A percentile compares a stretch with the other conserved stretches of the same genome.
These are phyloP conservation scores for Dactylonectria macrodidyma DNA, from an alignment of 2,329 filamentous ascomycete species.

Conservation along the genomic window DNA sequence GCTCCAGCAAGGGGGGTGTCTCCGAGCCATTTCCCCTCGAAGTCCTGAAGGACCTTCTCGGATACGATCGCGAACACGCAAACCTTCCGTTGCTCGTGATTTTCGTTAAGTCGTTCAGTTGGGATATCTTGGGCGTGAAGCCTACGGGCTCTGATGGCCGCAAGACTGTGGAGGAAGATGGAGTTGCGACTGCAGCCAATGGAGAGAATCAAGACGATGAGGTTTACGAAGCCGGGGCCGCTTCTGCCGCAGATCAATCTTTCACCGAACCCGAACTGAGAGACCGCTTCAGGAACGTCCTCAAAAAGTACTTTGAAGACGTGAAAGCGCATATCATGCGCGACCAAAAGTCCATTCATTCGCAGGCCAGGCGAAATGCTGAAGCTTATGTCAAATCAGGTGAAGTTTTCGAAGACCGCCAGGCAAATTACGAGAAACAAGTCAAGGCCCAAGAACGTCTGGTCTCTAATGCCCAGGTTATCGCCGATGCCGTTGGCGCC, in stretches of 20 bases:
- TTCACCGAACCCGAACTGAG: conserved; percentile 84
- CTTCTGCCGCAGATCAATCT: conserved; percentile 74
- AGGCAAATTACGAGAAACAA: conserved; percentile 95
- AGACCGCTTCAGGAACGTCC: conserved; percentile 87
- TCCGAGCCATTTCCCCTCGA: conserved; percentile 96
- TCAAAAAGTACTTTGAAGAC: conserved; percentile 92
- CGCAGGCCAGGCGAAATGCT: conserved; percentile 93
- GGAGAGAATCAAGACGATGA: conserved; percentile 58
- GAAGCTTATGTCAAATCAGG: conserved; percentile 99
- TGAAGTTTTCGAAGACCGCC: conserved; percentile 97
- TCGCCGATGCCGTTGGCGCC: conserved; percentile 88
- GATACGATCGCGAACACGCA: conserved; percentile 91
- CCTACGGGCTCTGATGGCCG: conserved; percentile 81
- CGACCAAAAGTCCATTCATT: conserved; percentile 91
- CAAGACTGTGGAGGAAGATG: conserved; percentile 87
- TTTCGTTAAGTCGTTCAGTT: conserved; percentile 96
- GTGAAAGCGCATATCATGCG: conserved; percentile 89
- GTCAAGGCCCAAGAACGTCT: conserved; percentile 93
- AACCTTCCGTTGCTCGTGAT: conserved; percentile 94
- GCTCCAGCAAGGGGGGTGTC: conserved; percentile 71
- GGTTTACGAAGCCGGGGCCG: conserved; percentile 37
- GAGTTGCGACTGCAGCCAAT: conserved; percentile 68
- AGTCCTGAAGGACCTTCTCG: conserved; percentile 96
- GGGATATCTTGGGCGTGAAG: conserved; percentile 92
- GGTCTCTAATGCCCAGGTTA: conserved; percentile 88